phyloP scores from a whole-genome alignment of 2,329 filamentous ascomycete species.

The Trichoderma brevicompactum region DNA sequence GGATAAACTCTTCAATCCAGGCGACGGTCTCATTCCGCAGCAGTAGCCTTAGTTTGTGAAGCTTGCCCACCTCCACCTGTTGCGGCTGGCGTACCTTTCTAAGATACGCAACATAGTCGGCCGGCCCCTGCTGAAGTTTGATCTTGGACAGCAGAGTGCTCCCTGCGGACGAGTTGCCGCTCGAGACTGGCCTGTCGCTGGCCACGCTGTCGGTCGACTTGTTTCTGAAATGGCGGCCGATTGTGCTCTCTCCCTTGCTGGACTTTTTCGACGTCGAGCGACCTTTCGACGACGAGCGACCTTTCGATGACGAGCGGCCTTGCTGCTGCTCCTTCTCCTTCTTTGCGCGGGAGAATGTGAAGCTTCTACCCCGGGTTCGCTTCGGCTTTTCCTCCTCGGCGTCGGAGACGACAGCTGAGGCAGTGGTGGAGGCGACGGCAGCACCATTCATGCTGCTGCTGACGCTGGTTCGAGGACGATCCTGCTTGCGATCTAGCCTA shows the following conservation, averaged over 20 bases:
- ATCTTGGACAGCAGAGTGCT: constrained; percentile 68
- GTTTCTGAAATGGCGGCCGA: constrained; percentile 68
- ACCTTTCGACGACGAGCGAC: constrained; percentile 67
- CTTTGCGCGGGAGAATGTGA: constrained; percentile 71
- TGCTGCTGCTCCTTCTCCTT: constrained; percentile 54
- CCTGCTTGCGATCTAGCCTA: constrained; percentile 50
- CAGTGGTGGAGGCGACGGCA: constrained; percentile 45
- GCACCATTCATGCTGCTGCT: constrained; percentile 46
- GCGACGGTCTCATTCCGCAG: constrained; percentile 92
- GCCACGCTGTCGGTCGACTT: constrained; percentile 74
- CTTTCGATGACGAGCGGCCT: constrained; percentile 67
- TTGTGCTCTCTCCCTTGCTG: constrained; percentile 62
- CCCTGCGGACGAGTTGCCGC: constrained; percentile 52
- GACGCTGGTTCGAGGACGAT: constrained; percentile 51
- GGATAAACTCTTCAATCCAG: constrained; percentile 93
- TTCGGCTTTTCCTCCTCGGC: constrained; percentile 56
- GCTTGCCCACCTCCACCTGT: constrained; percentile 86
- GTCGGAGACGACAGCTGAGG: constrained; percentile 45
- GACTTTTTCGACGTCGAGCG: constrained; percentile 73
- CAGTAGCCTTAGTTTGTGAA: constrained; percentile 89
- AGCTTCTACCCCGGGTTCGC: constrained; percentile 59
- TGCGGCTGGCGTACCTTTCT: constrained; percentile 80
- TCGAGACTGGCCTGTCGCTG: constrained; percentile 59
- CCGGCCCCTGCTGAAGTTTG: constrained; percentile 73
- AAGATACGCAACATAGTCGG: constrained; percentile 86